Percentiles rank a stretch among this genome's conserved stretches.
These are phyloP conservation scores for Cenchrus americanus DNA, from an alignment of 176 grass and related monocot species.

Conservation along the genomic window DNA sequence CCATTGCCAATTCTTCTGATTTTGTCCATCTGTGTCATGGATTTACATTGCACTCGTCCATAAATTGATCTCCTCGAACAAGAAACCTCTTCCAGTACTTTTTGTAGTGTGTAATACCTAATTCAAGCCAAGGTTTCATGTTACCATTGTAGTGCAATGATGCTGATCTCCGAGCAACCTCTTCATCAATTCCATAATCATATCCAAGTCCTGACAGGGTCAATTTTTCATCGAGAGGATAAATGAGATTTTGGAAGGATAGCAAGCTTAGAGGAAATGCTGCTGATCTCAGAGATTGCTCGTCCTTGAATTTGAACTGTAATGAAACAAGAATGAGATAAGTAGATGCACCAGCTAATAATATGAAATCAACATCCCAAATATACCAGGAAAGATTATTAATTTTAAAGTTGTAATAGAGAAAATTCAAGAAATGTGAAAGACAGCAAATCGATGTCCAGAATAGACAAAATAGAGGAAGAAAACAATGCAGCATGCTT, in stretches of 20 bases:
- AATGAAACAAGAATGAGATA: conserved; percentile 43
- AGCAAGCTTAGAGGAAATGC: conserved; percentile 83
- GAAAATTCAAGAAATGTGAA: not conserved
- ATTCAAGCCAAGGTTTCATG: conserved; percentile 97
- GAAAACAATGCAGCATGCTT: conserved; percentile 2
- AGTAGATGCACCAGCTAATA: conserved; percentile 19
- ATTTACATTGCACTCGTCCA: conserved; percentile 92
- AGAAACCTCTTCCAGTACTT: conserved; percentile 83
- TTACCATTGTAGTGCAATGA: conserved; percentile 88
- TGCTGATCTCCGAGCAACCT: conserved; percentile 42
- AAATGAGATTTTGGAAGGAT: conserved; percentile 78
- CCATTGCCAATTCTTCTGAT: conserved; percentile 13
- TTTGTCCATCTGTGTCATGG: conserved; percentile 35
- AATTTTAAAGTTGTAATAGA: not conserved
- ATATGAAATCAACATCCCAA: conserved; percentile 15
- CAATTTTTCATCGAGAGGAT: conserved; percentile 64
- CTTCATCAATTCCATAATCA: conserved; percentile 65
- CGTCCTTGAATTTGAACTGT: conserved; percentile 60
- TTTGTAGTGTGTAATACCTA: conserved; percentile 82
- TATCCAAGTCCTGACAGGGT: conserved; percentile 75
- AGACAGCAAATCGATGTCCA: conserved; percentile 3
- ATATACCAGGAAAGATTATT: not conserved
- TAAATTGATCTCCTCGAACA: conserved; percentile 58
- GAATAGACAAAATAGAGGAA: not conserved
- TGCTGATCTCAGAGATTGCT: conserved; percentile 63